Evolutionary conservation across 2,329 filamentous ascomycete genomes (phyloP).

Genomic region (Verticillium tricorpus): DNA sequence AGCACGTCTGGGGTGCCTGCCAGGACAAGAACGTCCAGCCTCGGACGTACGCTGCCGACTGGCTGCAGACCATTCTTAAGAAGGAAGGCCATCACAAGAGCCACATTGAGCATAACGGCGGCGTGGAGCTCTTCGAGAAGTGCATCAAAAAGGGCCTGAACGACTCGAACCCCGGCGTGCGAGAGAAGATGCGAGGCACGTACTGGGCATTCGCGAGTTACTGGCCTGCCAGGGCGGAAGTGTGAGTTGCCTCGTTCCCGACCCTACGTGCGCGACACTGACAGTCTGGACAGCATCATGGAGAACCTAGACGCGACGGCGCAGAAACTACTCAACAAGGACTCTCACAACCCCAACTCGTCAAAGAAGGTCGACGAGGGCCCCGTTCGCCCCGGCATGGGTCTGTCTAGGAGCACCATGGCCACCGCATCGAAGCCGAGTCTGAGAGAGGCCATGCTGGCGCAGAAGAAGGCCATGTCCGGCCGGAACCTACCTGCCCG

Average conservation of each 20-base stretch:
- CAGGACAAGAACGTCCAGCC: slow-evolving; percentile 94
- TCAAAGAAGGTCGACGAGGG: slow-evolving; percentile 47
- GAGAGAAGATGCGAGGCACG: slow-evolving; percentile 77
- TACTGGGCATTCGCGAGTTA: slow-evolving; percentile 80
- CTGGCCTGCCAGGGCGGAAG: slow-evolving; percentile 74
- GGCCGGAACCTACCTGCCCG: slow-evolving; percentile 49
- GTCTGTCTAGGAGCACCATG: slow-evolving; percentile 60
- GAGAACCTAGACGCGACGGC: slow-evolving; percentile 72
- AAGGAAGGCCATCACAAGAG: slow-evolving; percentile 75
- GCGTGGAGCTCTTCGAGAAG: slow-evolving; percentile 79
- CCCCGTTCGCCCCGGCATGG: slow-evolving; percentile 52
- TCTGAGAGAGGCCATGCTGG: slow-evolving; percentile 77
- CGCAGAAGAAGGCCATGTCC: slow-evolving; percentile 65
- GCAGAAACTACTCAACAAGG: slow-evolving; percentile 75
- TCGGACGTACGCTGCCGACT: slow-evolving; percentile 71
- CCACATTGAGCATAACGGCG: slow-evolving; percentile 79
- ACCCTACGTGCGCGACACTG: slow-evolving; percentile 14
- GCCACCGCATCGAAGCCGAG: slow-evolving; percentile 53
- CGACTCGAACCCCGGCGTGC: slow-evolving; percentile 85
- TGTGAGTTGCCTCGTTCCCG: slow-evolving; percentile 41
- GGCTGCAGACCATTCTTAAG: slow-evolving; percentile 78
- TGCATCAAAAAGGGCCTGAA: slow-evolving; percentile 83
- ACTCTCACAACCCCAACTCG: slow-evolving; percentile 71
- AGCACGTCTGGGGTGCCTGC: slow-evolving; percentile 76
- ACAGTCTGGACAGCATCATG: slow-evolving; percentile 59